Evolutionary conservation across 805 yeast genomes (phyloP), one percentile per base, ranked within the genome.

Genomic region (Candida pseudofarinosa): DNA sequence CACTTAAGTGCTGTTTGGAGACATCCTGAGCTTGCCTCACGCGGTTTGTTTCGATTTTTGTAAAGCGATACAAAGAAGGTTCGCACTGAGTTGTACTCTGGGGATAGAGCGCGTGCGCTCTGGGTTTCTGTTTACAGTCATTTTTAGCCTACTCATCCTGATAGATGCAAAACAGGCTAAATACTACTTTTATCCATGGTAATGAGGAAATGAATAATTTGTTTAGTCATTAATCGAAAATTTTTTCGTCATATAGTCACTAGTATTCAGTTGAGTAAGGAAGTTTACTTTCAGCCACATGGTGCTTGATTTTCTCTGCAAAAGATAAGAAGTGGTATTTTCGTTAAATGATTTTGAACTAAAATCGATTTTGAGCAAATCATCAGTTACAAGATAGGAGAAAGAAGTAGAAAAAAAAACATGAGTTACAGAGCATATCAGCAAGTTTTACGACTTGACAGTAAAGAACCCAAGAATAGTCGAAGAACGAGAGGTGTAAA

Each of bases 381-480:
- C n/a, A n/a, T n/a, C n/a, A n/a, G n/a, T n/a, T n/a, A n/a, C n/a
- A n/a, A n/a, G n/a, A n/a, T n/a, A n/a, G n/a, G n/a, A n/a, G n/a
- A n/a, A n/a, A n/a, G n/a, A n/a, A n/a, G n/a, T n/a, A n/a, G n/a
- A n/a, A n/a, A n/a, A n/a, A n/a, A n/a, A n/a, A n/a, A n/a, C n/a
- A 52, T 62, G 52, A 57, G 51, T 46, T 67, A 67, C 55, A 67
- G 62, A 46, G 45, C 51, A 19, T 67, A 65, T 40, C 73, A 67
- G 51, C 67, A 67, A 48, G 69, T 67, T 36, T 47, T 67, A 38
- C 56, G 60, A 42, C 55, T 67, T 34, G 49, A 60, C 4, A 46
- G 51, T 35, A 54, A 51, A 40, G 32, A 37, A 16, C 52, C 65
- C 19, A 51, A 47, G 28, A 19, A 42, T 16, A 39, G 42, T 14